Conservation (phyloP, 2,329 filamentous ascomycete genomes). For the Pleomassaria siparia region DNA sequence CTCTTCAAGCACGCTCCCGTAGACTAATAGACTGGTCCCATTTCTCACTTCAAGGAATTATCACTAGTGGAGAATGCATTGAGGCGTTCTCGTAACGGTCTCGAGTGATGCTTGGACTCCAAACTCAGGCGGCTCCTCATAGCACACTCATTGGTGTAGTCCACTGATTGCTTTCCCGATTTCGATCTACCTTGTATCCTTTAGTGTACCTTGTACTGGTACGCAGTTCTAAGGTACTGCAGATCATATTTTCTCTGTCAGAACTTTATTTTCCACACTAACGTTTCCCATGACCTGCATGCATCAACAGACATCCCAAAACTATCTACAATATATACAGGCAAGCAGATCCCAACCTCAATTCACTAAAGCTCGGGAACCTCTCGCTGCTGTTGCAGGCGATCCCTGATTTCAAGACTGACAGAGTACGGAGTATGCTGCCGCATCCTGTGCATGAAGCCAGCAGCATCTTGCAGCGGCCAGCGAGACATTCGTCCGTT, state of each 20-base stretch:
- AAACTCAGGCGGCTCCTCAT: background rate
- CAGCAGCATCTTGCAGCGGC: background rate
- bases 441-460: background rate
- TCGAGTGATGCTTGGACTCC: background rate
- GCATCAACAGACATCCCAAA: background rate
- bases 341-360: background rate
- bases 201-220: too few relatives aligned
- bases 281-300: background rate
- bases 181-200: background rate
- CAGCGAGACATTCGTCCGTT: background rate
- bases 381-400: background rate
- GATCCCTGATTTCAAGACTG: background rate
- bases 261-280: background rate
- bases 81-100: background rate
- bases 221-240: background rate
- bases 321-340: too few relatives aligned
- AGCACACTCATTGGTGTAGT: background rate
- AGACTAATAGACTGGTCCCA: slow-evolving; percentile 32
- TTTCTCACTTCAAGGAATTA: background rate
- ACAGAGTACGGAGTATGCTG: background rate
- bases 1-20: slow-evolving; percentile 68
- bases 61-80: background rate
- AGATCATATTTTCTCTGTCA: slow-evolving; percentile 1
- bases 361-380: background rate
- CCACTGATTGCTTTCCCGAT: background rate